Conservation (phyloP, 768 basidiomycete genomes). For the Phaeotremella fagi region DNA sequence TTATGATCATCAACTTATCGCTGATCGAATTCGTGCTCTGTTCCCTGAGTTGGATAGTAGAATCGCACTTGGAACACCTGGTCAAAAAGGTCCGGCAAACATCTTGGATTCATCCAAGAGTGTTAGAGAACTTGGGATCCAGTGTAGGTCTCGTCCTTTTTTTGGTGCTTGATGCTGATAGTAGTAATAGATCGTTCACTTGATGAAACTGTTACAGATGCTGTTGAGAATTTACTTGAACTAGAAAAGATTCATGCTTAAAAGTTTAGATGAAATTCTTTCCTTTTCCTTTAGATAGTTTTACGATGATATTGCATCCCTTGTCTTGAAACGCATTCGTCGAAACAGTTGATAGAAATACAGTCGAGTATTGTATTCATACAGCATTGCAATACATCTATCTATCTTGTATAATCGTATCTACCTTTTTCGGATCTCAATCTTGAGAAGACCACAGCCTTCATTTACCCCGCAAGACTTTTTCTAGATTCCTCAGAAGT, state of each 20-base stretch:
- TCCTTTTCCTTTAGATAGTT: neutral
- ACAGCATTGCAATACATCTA: too few species aligned
- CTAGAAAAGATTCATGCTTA: slow-evolving; percentile 15
- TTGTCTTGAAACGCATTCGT: too few species aligned
- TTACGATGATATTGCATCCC: neutral
- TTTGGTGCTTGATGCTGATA: neutral
- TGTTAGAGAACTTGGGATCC: slow-evolving; percentile 29
- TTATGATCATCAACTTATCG: slow-evolving; percentile 27
- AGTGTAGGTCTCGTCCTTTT: slow-evolving; percentile 17
- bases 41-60: slow-evolving; percentile 27
- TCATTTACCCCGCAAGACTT: too few species aligned
- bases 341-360: too few species aligned
- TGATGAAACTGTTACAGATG: slow-evolving; percentile 25
- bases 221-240: slow-evolving; percentile 22
- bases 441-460: too few species aligned
- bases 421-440: too few species aligned
- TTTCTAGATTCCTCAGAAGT: too few species aligned
- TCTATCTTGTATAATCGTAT: too few species aligned
- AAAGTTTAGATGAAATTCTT: too few species aligned
- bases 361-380: too few species aligned
- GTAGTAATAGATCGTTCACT: slow-evolving; percentile 19
- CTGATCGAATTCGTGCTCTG: slow-evolving; percentile 16
- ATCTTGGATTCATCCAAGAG: slow-evolving; percentile 25
- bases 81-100: slow-evolving; percentile 30
- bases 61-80: slow-evolving; percentile 21